These are phyloP conservation scores for Neoconidiobolus thromboides DNA, from an alignment of 371 early-diverging fungal species.

Conservation along the genomic window DNA sequence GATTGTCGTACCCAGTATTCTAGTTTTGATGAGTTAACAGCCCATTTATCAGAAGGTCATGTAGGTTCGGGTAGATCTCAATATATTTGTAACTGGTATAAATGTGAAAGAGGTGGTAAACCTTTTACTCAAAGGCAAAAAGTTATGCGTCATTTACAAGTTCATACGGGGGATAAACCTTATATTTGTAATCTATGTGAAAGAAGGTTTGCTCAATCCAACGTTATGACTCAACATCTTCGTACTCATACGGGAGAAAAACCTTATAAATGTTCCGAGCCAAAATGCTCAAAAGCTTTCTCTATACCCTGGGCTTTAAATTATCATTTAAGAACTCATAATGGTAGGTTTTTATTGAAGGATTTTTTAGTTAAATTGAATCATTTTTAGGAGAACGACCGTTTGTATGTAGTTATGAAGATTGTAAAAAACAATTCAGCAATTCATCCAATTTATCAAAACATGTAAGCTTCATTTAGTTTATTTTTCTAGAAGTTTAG, in stretches of 20 bases:
- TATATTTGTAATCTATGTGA: slow-evolving; percentile 56
- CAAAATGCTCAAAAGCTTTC: slow-evolving; percentile 30
- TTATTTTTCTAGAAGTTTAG: neutral
- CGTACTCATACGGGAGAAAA: slow-evolving; percentile 72
- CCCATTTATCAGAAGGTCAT: slow-evolving; percentile 54
- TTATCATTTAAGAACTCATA: slow-evolving; percentile 41
- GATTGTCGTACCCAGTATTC: slow-evolving; percentile 28
- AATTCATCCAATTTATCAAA: slow-evolving; percentile 64
- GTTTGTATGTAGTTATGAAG: slow-evolving; percentile 46
- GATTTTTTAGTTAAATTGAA: neutral
- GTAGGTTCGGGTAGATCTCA: slow-evolving; percentile 43
- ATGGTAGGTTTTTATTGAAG: slow-evolving; percentile 13
- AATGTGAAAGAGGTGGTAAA: slow-evolving; percentile 44
- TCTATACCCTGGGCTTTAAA: slow-evolving; percentile 48
- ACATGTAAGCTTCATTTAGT: slow-evolving; percentile 25
- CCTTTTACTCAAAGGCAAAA: slow-evolving; percentile 59
- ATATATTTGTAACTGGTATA: slow-evolving; percentile 65
- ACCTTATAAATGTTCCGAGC: slow-evolving; percentile 47
- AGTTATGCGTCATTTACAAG: slow-evolving; percentile 13
- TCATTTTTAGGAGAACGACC: slow-evolving; percentile 40
- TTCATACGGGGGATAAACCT: slow-evolving; percentile 31
- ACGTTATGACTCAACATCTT: slow-evolving; percentile 64
- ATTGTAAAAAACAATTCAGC: slow-evolving; percentile 49
- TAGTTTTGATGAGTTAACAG: slow-evolving; percentile 41
- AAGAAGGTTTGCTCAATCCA: slow-evolving; percentile 64